Evolutionary conservation across 148 eudicot genomes (phyloP), one percentile per base, ranked within the genome.

Genomic region (Chenopodium berlandieri): DNA sequence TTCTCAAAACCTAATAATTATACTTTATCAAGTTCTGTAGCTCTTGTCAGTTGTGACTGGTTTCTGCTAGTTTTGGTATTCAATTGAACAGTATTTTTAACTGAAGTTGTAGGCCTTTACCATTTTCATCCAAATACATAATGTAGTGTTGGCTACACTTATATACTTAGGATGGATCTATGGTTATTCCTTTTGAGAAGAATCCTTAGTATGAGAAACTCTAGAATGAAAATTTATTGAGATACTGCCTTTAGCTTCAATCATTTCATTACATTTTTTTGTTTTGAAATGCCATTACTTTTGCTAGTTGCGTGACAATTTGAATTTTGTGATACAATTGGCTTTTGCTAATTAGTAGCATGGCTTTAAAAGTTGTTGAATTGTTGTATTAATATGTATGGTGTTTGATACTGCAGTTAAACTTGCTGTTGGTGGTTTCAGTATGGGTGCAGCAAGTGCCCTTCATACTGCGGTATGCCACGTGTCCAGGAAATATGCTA

Each of bases 371-470:
- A 63, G 64, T 71, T 22, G 16, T 56, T 77, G 73, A 70, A n/a
- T 31, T 60, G 44, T 34, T 62, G 25, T 20, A 30, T 58, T 72
- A 44, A 31, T 37, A 4, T 27, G 11, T 81, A 27, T 62, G 75
- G 25, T 85, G 80, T 46, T 52, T 52, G 65, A 56, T 80, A 64
- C 71, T 79, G 82, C 91, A 93, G 98, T 95, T 78, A 95, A 92
- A 84, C 93, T 95, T 86, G 97, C 89, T 65, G 90, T 95, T 76
- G 97, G 98, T 81, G 98, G 98, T 72, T 95, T 95, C 87, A 95
- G 98, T 80, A 93, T 95, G 98, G 98, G 98, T 85, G 97, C 97
- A 81, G 98, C 97, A 80, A 84, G 90, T 46, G 83, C 98, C 58
- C 96, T 95, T 71, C 93, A 93, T 84, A 90, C 94, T 46, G 94